Evolutionary conservation across 345 rosid genomes (phyloP).

Genomic region (Odontarrhena argentea): DNA sequence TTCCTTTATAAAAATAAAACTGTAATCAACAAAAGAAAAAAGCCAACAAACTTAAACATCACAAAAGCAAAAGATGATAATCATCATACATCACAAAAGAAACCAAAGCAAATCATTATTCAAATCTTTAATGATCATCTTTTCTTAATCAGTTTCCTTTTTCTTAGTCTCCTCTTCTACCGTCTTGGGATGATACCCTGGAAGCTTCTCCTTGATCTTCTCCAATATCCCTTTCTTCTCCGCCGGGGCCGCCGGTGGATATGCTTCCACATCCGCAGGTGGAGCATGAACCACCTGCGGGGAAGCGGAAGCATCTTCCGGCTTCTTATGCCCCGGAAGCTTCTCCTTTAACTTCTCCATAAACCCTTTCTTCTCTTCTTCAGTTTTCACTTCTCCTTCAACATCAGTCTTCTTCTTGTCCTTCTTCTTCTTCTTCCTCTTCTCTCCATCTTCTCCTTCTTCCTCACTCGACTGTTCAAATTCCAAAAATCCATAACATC

Average conservation of each 20-base stretch:
- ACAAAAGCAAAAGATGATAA: conserved; percentile 41
- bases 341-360: conserved; percentile 58
- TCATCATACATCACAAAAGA: conserved; percentile 15
- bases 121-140: conserved; percentile 4
- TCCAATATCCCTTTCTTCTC: conserved; percentile 83
- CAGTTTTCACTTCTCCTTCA: conserved; percentile 44
- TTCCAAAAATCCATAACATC: not conserved
- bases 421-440: conserved; percentile 62
- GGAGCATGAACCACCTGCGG: conserved; percentile 39
- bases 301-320: conserved; percentile 46
- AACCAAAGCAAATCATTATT: conserved; percentile 27
- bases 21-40: conserved; percentile 27
- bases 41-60: conserved; percentile 33
- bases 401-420: conserved; percentile 43
- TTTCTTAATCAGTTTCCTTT: conserved; percentile 32
- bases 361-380: conserved; percentile 56
- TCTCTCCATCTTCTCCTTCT: conserved; percentile 66
- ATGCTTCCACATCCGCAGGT: conserved; percentile 32
- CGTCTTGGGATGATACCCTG: conserved; percentile 70
- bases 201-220: conserved; percentile 92
- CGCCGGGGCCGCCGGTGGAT: conserved; percentile 36
- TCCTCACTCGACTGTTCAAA: conserved; percentile 70
- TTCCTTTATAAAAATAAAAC: not conserved
- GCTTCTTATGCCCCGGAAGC: conserved; percentile 48
- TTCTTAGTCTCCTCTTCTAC: conserved; percentile 53